Evolutionary conservation across 257 asterid genomes (phyloP), one percentile per base, ranked within the genome.

Genomic region (Thymus mandschuricus): DNA sequence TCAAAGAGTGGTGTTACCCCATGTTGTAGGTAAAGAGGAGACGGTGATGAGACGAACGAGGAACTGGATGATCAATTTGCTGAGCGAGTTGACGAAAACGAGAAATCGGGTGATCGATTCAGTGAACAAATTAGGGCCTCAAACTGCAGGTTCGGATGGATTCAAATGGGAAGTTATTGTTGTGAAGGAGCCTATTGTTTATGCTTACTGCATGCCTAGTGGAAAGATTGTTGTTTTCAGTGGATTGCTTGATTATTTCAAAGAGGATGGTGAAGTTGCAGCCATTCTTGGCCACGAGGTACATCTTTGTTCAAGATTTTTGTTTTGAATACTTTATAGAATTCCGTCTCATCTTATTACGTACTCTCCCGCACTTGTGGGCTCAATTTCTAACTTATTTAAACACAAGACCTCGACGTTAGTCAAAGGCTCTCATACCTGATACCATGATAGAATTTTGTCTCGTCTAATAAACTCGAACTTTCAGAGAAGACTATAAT

Each of bases 191-290:
- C 95, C 99, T 64, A 59, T 82, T 72, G 81, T 91, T 34, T 86
- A 94, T 78, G 99, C 99, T 4, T 86, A 84, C 6, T 91, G 97
- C 76, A 69, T 86, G 85, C 99, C 99, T 69, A 96, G 97, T 72
- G 98, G 99, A 29, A 94, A 94, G 89, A 94, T 94, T 82, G 95
- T 94, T 29, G 99, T 94, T 49, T 94, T 89, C 76, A 89, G 97
- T 0, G 98, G 97, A 29, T 80, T 94, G 87, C 90, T 91, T 21
- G 63, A 89, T 45, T 90, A 86, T 84, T 94, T 94, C 45, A 82
- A 54, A 70, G 82, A 96, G 1, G 96, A 94, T 82, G 79, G 90
- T 56, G 99, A 91, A 80, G 70, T 94, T 73, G 99, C 99, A 29
- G 89, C 99, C 10, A 68, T 91, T 45, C 74, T 91, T 75, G 95